Percentiles rank a stretch among this genome's conserved stretches.
These are phyloP conservation scores for Pichia sp. DNA, from an alignment of 1,139 yeast species.

Conservation along the genomic window DNA sequence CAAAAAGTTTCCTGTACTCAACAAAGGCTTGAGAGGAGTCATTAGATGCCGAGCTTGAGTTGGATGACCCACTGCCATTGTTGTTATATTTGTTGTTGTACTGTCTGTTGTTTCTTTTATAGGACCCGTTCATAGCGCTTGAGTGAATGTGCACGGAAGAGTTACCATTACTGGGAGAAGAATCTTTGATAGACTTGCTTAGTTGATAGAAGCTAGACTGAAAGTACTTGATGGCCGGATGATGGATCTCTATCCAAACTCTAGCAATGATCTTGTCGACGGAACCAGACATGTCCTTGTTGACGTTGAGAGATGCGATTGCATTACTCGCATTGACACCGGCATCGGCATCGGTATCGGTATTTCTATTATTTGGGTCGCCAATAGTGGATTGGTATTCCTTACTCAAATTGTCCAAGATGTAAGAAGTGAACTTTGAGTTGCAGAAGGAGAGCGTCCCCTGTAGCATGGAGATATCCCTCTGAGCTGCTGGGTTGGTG, in stretches of 20 bases:
- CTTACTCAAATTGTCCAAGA: slow-evolving; percentile 29
- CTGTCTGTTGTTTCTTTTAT: slow-evolving; percentile 9
- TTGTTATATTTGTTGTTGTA: slow-evolving; percentile 2
- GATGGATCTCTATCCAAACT: slow-evolving; percentile 57
- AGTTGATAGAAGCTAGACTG: slow-evolving; percentile 35
- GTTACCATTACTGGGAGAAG: too few relatives aligned
- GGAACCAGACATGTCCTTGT: slow-evolving; percentile 1
- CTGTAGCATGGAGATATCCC: slow-evolving; percentile 38
- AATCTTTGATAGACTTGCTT: slow-evolving; percentile 4
- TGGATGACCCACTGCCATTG: too few relatives aligned
- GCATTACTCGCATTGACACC: not conserved
- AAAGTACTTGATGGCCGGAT: slow-evolving; percentile 54
- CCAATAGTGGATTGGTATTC: slow-evolving; percentile 3
- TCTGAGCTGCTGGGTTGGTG: slow-evolving; percentile 10
- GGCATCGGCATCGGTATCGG: not conserved
- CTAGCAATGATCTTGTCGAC: slow-evolving; percentile 32
- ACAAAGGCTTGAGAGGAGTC: slow-evolving; percentile 33
- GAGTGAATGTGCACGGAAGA: too few relatives aligned
- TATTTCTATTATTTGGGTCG: too few relatives aligned
- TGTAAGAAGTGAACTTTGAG: slow-evolving; percentile 36
- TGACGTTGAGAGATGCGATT: slow-evolving; percentile 4
- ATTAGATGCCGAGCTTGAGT: slow-evolving; percentile 7
- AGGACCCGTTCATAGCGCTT: too few relatives aligned
- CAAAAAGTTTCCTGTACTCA: slow-evolving; percentile 52
- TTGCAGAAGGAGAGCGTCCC: slow-evolving; percentile 40